phyloP scores from a whole-genome alignment of 164 flowering plant species.

The Sextonia rubra region DNA sequence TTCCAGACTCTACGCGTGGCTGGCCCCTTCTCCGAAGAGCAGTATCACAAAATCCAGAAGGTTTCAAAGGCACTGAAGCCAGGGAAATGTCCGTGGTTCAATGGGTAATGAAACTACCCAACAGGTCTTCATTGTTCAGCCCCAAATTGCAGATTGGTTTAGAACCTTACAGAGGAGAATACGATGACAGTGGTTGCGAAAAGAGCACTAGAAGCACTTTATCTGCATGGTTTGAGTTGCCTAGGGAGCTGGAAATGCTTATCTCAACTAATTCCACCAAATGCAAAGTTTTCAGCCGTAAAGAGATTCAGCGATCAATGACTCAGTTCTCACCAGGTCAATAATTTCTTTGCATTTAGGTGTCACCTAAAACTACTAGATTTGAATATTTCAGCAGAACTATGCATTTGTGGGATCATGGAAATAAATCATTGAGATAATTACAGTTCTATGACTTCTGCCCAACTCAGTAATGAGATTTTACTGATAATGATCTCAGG shows the following conservation, averaged over 20 bases:
- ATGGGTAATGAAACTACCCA: constrained; percentile 55
- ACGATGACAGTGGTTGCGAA: constrained; percentile 5
- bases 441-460: too few species aligned
- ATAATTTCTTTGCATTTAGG: background rate
- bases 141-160: constrained; percentile 6
- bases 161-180: constrained; percentile 15
- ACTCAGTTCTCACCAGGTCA: constrained; percentile 70
- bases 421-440: too few species aligned
- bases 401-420: too few species aligned
- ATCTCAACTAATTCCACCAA: constrained; percentile 33
- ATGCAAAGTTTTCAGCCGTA: constrained; percentile 49
- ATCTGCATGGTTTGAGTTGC: constrained; percentile 19
- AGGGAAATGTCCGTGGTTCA: constrained; percentile 52
- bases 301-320: constrained; percentile 46
- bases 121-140: constrained; percentile 24
- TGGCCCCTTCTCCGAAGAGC: constrained; percentile 66
- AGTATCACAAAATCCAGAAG: constrained; percentile 16
- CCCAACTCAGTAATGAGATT: too few species aligned
- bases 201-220: constrained; percentile 13
- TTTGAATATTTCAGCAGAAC: too few species aligned
- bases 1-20: constrained; percentile 37
- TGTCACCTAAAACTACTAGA: too few species aligned
- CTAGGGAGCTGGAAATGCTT: constrained; percentile 37
- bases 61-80: constrained; percentile 18
- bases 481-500: too few species aligned